Conservation (phyloP, 352 stramenopile genomes). For the Phytophthora litchii region DNA sequence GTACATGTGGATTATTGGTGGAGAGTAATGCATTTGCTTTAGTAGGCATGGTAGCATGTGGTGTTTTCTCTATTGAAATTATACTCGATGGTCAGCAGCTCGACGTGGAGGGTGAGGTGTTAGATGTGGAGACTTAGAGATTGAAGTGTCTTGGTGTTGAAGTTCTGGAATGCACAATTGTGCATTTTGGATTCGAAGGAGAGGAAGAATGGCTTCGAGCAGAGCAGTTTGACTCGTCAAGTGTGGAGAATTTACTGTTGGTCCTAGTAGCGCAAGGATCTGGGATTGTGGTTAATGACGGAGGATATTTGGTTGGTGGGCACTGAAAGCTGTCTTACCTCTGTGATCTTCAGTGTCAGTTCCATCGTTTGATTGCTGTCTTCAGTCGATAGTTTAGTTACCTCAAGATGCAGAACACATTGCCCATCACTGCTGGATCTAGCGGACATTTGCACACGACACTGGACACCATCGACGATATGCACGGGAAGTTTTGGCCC, state of each 20-base stretch:
- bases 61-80: slow-evolving; percentile 15
- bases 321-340: slow-evolving; percentile 20
- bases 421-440: slow-evolving; percentile 13
- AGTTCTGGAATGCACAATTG: slow-evolving; percentile 14
- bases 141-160: slow-evolving; percentile 8
- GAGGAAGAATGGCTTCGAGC: slow-evolving; percentile 25
- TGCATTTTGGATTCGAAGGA: slow-evolving; percentile 26
- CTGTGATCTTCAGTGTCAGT: slow-evolving; percentile 25
- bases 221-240: slow-evolving; percentile 30
- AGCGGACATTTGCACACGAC: slow-evolving; percentile 22
- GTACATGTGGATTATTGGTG: not conserved
- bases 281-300: slow-evolving; percentile 6
- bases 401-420: slow-evolving; percentile 28
- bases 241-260: slow-evolving; percentile 19
- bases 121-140: not conserved
- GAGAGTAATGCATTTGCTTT: no score
- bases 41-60: slow-evolving; percentile 13
- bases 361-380: slow-evolving; percentile 33
- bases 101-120: slow-evolving; percentile 12
- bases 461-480: slow-evolving; percentile 26
- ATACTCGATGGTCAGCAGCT: slow-evolving; percentile 3
- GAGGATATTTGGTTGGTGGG: not conserved
- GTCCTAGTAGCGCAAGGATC: slow-evolving; percentile 28
- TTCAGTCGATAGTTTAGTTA: slow-evolving; percentile 3
- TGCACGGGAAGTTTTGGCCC: slow-evolving; percentile 1